Evolutionary conservation across 2,329 filamentous ascomycete species (phyloP), one percentile per base, ranked within the genome.

Genomic region (Tothia fuscella): DNA sequence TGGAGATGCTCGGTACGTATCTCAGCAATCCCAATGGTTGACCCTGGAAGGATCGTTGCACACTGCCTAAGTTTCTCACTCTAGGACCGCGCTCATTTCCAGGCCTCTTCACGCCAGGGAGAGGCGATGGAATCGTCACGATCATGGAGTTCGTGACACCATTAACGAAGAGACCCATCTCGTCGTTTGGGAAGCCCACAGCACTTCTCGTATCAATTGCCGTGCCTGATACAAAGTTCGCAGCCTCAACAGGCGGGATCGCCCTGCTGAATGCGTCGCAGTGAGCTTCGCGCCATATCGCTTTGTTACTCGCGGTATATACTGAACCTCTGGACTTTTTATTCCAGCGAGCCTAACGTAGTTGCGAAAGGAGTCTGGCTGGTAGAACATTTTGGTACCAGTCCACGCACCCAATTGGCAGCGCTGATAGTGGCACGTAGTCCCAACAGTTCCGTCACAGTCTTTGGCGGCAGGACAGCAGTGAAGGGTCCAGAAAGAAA

Each of bases 1-100:
- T 38, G 16, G 7, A 9, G 16, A 38, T 38, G 35, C 21, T 38
- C 6, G 35, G 21, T 9, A 38, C 12, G 21, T 38, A 38, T 24
- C 35, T 6, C 19, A 38, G 35, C 9, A 38, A 16, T 12, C 35
- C 31, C 10, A 34, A 12, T 10, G 31, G 13, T 17, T 34, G 31
- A 34, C 20, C 31, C 9, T 34, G 7, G 17, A n/a, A 34, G 31
- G 13, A 19, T 34, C 31, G 16, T 19, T 7, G 31, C 31, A 9
- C 9, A 34, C 9, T 9, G 13, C 7, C 13, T 9, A 34, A 34
- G 31, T 9, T 10, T 10, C 31, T 10, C 20, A 9, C 13, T 34
- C 31, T 10, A 10, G 9, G 31, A 7, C 16, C 17, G 9, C 7
- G 31, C 31, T 7, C 9, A 7, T 17, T 34, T 19, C 31, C 31